Conservation (phyloP, 2,329 filamentous ascomycete genomes). For the Fusarium goolgardi region DNA sequence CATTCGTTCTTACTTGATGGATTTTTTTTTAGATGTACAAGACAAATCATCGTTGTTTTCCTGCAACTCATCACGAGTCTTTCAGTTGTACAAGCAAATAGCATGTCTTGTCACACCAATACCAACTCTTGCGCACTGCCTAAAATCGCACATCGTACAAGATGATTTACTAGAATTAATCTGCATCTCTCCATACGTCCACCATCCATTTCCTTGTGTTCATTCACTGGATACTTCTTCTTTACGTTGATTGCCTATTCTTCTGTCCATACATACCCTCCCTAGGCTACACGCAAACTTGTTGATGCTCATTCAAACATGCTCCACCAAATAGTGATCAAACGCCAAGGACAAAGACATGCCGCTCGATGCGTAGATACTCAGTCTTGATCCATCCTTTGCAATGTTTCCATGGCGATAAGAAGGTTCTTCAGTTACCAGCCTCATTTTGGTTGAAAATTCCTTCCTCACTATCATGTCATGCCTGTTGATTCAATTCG, state of each 20-base stretch:
- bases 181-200: no score
- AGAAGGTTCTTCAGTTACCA: neutral
- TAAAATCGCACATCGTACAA: neutral
- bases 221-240: neutral
- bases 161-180: neutral
- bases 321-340: neutral
- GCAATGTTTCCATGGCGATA: neutral
- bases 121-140: neutral
- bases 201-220: neutral
- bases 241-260: neutral
- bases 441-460: neutral
- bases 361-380: neutral
- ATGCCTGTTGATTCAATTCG: neutral
- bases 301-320: neutral
- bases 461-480: neutral
- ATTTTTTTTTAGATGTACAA: no score
- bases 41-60: no score
- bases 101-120: fast-evolving
- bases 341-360: neutral
- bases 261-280: neutral
- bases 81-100: no score
- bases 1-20: fast-evolving
- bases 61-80: no score
- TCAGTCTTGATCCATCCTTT: neutral
- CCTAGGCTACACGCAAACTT: neutral